phyloP scores from a whole-genome alignment of 495 filamentous ascomycete species.

The Coniosporium apollinis region DNA sequence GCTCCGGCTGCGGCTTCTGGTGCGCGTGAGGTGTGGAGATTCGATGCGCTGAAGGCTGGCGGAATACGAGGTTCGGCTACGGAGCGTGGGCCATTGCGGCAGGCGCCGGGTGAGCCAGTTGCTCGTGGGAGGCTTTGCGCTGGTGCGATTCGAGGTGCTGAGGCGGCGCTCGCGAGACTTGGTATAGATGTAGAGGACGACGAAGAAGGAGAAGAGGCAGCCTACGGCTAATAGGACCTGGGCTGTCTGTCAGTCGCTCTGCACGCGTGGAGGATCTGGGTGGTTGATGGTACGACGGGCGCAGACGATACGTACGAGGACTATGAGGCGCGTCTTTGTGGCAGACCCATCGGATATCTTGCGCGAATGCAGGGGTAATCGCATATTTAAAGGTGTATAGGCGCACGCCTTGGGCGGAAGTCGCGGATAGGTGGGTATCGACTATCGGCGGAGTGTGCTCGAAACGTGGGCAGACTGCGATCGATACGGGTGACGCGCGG shows the following conservation, averaged over 20 bases:
- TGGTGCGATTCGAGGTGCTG: slow-evolving; percentile 6
- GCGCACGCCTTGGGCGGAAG: too few species aligned
- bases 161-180: slow-evolving; percentile 3
- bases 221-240: slow-evolving; percentile 8
- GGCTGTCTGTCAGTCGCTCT: not conserved
- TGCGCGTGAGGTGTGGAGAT: not conserved
- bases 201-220: slow-evolving; percentile 3
- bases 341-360: too few species aligned
- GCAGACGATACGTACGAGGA: too few species aligned
- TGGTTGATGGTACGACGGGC: too few species aligned
- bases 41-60: slow-evolving; percentile 3
- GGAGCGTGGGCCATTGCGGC: not conserved
- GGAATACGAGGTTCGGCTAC: not conserved
- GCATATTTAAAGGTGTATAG: too few species aligned
- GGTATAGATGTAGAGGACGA: slow-evolving; percentile 7
- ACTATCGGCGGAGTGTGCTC: too few species aligned
- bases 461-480: too few species aligned
- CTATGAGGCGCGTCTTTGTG: too few species aligned
- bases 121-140: slow-evolving; percentile 7
- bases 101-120: slow-evolving; percentile 9
- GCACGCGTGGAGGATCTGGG: too few species aligned
- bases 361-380: too few species aligned
- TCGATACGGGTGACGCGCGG: too few species aligned
- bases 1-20: not conserved
- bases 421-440: too few species aligned